phyloP scores from a whole-genome alignment of 208 protist species.

The Leishmania gerbilli region DNA sequence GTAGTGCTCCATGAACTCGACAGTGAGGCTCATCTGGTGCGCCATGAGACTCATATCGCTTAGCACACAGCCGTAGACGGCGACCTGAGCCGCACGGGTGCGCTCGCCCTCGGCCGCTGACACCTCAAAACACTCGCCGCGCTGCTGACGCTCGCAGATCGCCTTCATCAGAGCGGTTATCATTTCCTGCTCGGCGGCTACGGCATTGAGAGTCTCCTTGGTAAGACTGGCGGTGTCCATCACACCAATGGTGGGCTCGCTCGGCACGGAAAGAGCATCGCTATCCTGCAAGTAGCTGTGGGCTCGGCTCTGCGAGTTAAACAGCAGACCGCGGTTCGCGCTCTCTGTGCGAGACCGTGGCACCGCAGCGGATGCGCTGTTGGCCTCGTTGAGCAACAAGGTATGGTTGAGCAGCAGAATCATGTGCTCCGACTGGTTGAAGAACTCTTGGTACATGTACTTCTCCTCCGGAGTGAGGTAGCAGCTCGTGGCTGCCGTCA shows the following conservation, averaged over 20 bases:
- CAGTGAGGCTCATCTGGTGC: slow-evolving; percentile 43
- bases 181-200: slow-evolving; percentile 61
- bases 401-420: slow-evolving; percentile 67
- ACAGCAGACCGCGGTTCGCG: neutral
- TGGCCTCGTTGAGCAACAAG: slow-evolving; percentile 41
- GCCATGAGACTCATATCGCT: slow-evolving; percentile 79
- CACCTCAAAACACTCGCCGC: slow-evolving; percentile 40
- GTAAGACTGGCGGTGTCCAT: slow-evolving; percentile 25
- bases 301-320: slow-evolving; percentile 5
- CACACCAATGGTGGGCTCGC: slow-evolving; percentile 22
- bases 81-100: slow-evolving; percentile 57
- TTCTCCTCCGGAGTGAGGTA: slow-evolving; percentile 82
- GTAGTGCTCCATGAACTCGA: slow-evolving; percentile 68
- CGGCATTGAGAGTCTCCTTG: slow-evolving; percentile 47
- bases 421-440: slow-evolving; percentile 84
- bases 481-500: slow-evolving; percentile 65
- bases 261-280: slow-evolving; percentile 8
- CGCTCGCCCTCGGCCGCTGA: slow-evolving; percentile 46
- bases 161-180: slow-evolving; percentile 62
- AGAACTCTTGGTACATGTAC: slow-evolving; percentile 88
- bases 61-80: slow-evolving; percentile 79
- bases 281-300: slow-evolving; percentile 6
- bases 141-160: slow-evolving; percentile 54
- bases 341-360: slow-evolving; percentile 3
- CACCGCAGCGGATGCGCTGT: slow-evolving; percentile 2